Evolutionary conservation across 768 basidiomycete genomes (phyloP), one percentile per base, ranked within the genome.

Genomic region (Pleurotus platypus): DNA sequence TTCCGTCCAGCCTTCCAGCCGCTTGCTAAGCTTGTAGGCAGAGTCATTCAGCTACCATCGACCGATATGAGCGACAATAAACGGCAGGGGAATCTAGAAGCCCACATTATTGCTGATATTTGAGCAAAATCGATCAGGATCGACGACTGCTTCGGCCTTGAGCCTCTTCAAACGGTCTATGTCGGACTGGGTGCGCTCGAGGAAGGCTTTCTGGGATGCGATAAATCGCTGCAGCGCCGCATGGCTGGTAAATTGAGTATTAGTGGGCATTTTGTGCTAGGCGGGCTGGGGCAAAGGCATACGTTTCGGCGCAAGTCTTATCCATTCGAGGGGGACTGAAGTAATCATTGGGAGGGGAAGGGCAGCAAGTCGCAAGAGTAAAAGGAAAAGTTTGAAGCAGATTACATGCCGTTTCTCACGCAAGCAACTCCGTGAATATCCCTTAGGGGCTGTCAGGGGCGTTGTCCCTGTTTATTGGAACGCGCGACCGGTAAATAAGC

Each of bases 211-310:
- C 70, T 91, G 89, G 42, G 79, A 72, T 56, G 79, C 75, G 60
- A 91, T 79, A 70, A 85, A 91, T 48, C 72, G 72, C 63, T 83
- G 79, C 62, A 91, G 85, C 75, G 85, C 86, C 69, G 86, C 78
- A 62, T 83, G 69, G 63, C 84, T 86, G 55, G 18, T 22, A 15
- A 37, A 57, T 15, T 39, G 53, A 60, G 26, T 24, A 57, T n/a
- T 46, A 24, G 7, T 54, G 30, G 56, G 49, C 48, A 38, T 35
- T 38, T 18, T 24, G 18, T 24, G 20, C 7, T n/a, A 24, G 49
- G 35, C 43, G 26, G 8, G 40, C 11, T n/a, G 30, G n/a, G 49
- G 40, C 9, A 42, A 15, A 37, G n/a, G 67, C 73, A 18, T 64
- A 77, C 75, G 73, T 77, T 60, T 72, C 66, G 62, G 69, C 69